A percentile compares a stretch with the other conserved stretches of the same genome.
phyloP scores from a whole-genome alignment of 2,329 filamentous ascomycete species.

The Pseudodiploospora longispora region DNA sequence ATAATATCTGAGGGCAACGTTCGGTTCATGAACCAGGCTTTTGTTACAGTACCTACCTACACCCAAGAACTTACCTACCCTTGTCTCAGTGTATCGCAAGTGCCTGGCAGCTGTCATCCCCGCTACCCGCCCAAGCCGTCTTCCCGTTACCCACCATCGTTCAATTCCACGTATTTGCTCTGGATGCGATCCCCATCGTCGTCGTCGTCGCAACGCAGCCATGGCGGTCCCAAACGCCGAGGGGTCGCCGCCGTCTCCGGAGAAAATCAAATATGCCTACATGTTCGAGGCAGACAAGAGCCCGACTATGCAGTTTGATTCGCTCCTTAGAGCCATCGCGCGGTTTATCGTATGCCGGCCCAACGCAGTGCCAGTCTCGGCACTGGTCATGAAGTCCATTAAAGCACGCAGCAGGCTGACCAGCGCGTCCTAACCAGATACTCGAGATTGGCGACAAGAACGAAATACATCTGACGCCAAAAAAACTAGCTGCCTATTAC shows the following conservation, averaged over 20 bases:
- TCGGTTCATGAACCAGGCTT: no score
- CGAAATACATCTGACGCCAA: conserved; percentile 48
- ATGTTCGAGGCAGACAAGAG: conserved; percentile 62
- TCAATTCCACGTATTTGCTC: background rate
- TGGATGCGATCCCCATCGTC: conserved; percentile 6
- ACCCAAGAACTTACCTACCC: no score
- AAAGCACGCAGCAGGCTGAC: conserved; percentile 10
- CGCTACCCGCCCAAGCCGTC: no score
- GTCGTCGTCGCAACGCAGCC: conserved; percentile 3
- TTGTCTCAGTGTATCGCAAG: no score
- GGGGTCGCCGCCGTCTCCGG: conserved; percentile 12
- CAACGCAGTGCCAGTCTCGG: background rate
- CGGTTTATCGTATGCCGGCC: conserved; percentile 56
- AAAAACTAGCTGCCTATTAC: conserved; percentile 71
- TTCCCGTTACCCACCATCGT: no score
- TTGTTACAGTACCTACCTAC: no score
- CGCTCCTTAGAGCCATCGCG: conserved; percentile 60
- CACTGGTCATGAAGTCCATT: background rate
- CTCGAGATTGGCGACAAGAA: conserved; percentile 50
- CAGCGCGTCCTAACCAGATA: conserved; percentile 32
- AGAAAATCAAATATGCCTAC: conserved; percentile 48
- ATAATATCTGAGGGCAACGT: no score
- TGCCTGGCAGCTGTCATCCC: no score
- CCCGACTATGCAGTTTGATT: conserved; percentile 58
- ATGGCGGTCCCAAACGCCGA: conserved; percentile 17